Base-by-base conservation (phyloP, 768 basidiomycete genomes). In the Exidia glandulosa region DNA sequence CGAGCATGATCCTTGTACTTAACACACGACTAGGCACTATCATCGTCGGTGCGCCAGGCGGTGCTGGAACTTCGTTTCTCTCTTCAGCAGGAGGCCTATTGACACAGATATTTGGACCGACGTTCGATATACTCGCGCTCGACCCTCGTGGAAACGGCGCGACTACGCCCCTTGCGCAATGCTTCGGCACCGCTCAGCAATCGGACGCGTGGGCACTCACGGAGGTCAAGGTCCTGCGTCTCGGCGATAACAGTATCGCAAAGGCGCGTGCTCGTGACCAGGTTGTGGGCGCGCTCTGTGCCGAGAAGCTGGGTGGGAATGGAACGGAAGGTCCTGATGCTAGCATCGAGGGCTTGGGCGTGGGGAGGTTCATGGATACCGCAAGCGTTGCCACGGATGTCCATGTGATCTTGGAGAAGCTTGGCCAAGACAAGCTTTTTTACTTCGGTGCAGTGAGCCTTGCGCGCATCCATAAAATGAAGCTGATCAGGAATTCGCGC, bases 381-480 rank as follows among this genome's bases (percentile, higher is more conserved):
- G 19, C 60, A 4, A 37, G 14, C 32, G 56, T 45, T 4, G 60
- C 41, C 14, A 32, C 31, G 14, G 60, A 60, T 25, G 57, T 60
- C n/a, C 33, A 37, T n/a, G 13, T 14, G 25, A 60, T 60, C 55
- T 31, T 60, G 19, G 13, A 25, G 27, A 48, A 47, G 25, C 47
- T 60, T 9, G 60, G 60, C 29, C 29, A 56, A 36, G 32, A 57
- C 19, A 61, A 57, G 37, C 31, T 68, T 7, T 56, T 59, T 25
- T 68, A 68, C 45, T 67, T 63, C 66, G 66, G 67, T 41, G 36
- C 19, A n/a, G n/a, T n/a, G n/a, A n/a, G n/a, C n/a, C n/a, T n/a
- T n/a, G n/a, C n/a, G n/a, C n/a, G n/a, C n/a, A n/a, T n/a, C n/a
- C n/a, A n/a, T n/a, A n/a, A n/a, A n/a, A n/a, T n/a, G n/a, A n/a